Evolutionary conservation across 768 basidiomycete genomes (phyloP), one percentile per base, ranked within the genome.

Genomic region (Termitomyces sp.): DNA sequence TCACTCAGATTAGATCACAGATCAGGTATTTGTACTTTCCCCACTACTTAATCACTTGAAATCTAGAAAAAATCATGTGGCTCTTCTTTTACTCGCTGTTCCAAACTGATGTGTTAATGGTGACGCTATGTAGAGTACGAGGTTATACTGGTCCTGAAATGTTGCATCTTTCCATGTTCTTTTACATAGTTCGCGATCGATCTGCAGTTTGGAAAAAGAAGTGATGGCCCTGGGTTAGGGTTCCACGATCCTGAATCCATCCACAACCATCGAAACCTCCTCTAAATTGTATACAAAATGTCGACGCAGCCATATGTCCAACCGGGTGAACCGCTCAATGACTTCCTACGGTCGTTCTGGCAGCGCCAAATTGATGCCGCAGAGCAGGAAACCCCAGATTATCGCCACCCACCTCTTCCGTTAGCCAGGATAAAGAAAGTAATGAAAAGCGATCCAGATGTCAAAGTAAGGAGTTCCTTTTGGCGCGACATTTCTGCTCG

Each of bases 371-470:
- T 95, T 59, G 87, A 92, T 70, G 78, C 84, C 6, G 92, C 93
- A 0, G 95, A 97, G 70, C 84, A 87, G 65, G 94, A 95, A 67
- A 90, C 86, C 0, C 90, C 90, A 27, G 94, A 95, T 73, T 92
- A 91, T 64, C 78, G 89, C 55, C 92, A 95, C 68, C 92, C 91
- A 1, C 87, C 91, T 6, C 77, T 98, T 12, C 96, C 96, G 4
- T 77, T 99, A 33, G 97, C 97, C 18, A 79, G 97, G 70, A 97
- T 98, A 67, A 98, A 98, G 80, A 98, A 98, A 72, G 96, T 98
- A 58, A 97, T 98, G 93, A 98, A 98, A 80, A 95, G 90, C 71
- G 94, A 95, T 75, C 92, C 93, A 3, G 93, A 95, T 66, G 93
- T 98, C 63, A 95, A 95, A 84, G 94, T 96, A 69, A 68, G 85